These are phyloP conservation scores for Cryphonectria radicalis DNA, from an alignment of 2,329 filamentous ascomycete species.

Conservation along the genomic window DNA sequence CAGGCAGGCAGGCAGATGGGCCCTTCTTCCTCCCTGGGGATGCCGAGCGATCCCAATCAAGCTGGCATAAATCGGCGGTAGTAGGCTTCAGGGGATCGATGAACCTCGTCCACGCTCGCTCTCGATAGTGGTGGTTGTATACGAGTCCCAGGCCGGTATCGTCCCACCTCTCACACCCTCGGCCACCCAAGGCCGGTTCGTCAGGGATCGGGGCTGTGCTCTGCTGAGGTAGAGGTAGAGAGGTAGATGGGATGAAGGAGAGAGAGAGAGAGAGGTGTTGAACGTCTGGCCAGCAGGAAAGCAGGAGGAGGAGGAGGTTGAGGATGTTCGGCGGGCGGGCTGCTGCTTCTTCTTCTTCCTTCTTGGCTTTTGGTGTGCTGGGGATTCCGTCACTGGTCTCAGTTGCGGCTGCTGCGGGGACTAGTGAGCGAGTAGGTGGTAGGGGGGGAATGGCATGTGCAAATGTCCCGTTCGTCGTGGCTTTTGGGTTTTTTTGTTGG, in stretches of 20 bases:
- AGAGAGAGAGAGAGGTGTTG: not conserved
- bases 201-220: not conserved
- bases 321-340: not conserved
- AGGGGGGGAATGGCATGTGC: not conserved
- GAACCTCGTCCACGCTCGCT: not conserved
- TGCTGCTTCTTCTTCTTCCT: too few relatives aligned
- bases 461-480: not conserved
- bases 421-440: not conserved
- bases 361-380: not conserved
- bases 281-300: slow-evolving; percentile 23
- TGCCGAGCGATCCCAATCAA: slow-evolving; percentile 9
- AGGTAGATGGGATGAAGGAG: not conserved
- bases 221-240: not conserved
- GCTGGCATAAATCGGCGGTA: not conserved
- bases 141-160: not conserved
- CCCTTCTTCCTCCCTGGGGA: not conserved
- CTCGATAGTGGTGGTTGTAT: slow-evolving; percentile 1
- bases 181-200: slow-evolving; percentile 12
- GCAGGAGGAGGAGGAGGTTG: not conserved
- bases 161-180: slow-evolving; percentile 20
- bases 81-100: not conserved
- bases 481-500: not conserved
- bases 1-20: slow-evolving; percentile 13
- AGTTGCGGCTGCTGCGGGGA: slow-evolving; percentile 15
- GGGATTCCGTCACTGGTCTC: slow-evolving; percentile 23